Evolutionary conservation across 2,329 filamentous ascomycete genomes (phyloP).

Genomic region (Akanthomyces muscarius): DNA sequence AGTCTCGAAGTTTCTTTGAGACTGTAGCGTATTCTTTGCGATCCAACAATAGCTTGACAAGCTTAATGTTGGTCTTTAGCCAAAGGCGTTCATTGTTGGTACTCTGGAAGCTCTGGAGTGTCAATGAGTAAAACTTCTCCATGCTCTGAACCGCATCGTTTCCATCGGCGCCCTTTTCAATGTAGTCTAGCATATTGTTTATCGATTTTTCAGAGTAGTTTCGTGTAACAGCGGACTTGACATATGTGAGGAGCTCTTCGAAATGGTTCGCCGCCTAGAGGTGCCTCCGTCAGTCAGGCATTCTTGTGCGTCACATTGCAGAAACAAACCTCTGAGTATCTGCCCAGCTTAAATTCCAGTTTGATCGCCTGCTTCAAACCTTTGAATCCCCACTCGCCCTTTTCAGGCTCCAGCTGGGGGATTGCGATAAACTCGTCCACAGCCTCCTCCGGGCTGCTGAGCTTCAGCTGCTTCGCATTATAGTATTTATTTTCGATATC

Average conservation of each 20-base stretch:
- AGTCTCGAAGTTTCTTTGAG: conserved; percentile 77
- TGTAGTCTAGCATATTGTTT: conserved; percentile 98
- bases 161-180: conserved; percentile 80
- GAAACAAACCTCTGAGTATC: conserved; percentile 68
- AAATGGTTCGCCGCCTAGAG: conserved; percentile 83
- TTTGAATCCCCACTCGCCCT: conserved; percentile 99
- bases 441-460: conserved; percentile 78
- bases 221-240: conserved; percentile 92
- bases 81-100: conserved; percentile 97
- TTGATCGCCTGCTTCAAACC: conserved; percentile 98
- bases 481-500: conserved; percentile 99
- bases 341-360: conserved; percentile 87
- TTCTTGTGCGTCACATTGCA: too few relatives aligned
- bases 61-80: conserved; percentile 98
- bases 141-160: conserved; percentile 71
- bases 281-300: conserved; percentile 16
- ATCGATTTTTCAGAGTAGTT: conserved; percentile 99
- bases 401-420: conserved; percentile 78
- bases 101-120: conserved; percentile 89
- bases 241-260: conserved; percentile 90
- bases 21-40: conserved; percentile 81
- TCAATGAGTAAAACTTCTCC: conserved; percentile 93
- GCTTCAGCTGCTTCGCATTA: conserved; percentile 96
- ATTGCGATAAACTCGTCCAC: conserved; percentile 91
- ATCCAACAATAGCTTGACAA: conserved; percentile 85